Evolutionary conservation across 2,329 filamentous ascomycete genomes (phyloP).

Genomic region (Ophiobolus disseminans): DNA sequence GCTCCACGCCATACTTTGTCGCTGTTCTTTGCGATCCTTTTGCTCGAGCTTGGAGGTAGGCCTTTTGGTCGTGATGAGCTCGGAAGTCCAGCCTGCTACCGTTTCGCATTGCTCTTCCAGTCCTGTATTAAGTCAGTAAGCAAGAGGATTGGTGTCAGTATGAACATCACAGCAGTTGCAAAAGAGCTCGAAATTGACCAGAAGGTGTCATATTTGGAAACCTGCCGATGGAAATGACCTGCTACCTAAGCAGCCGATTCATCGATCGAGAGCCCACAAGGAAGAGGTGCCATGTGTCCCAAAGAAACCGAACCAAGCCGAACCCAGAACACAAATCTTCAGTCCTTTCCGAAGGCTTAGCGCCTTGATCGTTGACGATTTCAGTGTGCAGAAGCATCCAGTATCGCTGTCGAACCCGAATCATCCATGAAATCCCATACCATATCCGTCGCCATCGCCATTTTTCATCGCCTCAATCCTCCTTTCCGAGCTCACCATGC

Average conservation of each 20-base stretch:
- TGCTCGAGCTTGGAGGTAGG: too few relatives aligned
- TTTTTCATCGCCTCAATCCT: background rate
- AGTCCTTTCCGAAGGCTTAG: conserved; percentile 4
- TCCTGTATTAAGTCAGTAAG: background rate
- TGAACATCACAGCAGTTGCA: background rate
- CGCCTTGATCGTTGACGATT: background rate
- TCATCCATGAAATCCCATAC: background rate
- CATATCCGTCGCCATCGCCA: background rate
- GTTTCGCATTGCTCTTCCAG: too few relatives aligned
- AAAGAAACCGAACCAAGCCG: background rate
- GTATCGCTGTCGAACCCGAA: background rate
- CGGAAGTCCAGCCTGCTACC: too few relatives aligned
- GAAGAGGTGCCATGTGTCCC: background rate
- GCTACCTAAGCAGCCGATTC: background rate
- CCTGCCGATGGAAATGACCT: background rate
- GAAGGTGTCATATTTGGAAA: background rate
- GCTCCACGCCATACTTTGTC: too few relatives aligned
- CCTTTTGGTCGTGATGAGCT: too few relatives aligned
- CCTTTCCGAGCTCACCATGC: background rate
- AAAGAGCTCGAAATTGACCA: background rate
- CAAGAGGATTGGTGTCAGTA: too few relatives aligned
- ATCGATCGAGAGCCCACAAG: background rate
- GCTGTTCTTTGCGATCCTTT: too few relatives aligned
- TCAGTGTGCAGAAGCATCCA: conserved; percentile 2
- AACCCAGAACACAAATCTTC: conserved; percentile 6